Base-by-base conservation (phyloP, 371 early-diverging fungal species). In the Smittium culicis region DNA sequence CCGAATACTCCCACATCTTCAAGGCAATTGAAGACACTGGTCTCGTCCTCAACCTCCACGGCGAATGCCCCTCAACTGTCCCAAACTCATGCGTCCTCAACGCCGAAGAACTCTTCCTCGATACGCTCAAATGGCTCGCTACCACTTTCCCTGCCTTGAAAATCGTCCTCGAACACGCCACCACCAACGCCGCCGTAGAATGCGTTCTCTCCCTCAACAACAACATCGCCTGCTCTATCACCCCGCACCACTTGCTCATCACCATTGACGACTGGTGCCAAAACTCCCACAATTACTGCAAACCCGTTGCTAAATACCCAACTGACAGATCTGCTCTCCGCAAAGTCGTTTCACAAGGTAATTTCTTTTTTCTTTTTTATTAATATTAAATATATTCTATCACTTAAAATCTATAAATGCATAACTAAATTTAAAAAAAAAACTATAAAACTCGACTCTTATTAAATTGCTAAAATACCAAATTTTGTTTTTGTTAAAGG, bases 221-320 rank as follows among this genome's bases (percentile, higher is more conserved):
- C 45, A 94, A 91, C 14, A 93, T 98, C 14, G 98, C 84, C 0
- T 93, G 94, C 76, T 89, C 88, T 34, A 93, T 98, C 74, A 98
- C 97, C 1, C 88, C 92, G 0, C 98, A 98, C 77, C 96, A 98
- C 71, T 76, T 98, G 68, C 80, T 86, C 63, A 77, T 98, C 16
- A 82, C 88, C 35, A 90, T 95, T 1, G 96, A 98, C 74, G 96
- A 96, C 78, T 96, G 96, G 96, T 95, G 94, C 28, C 93, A 93
- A 17, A 85, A 92, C 69, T 86, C 89, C 66, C 96, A 96, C 74
- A 86, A 93, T 77, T 98, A 90, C 74, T 98, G 98, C 83, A 98
- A 98, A 77, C 98, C 98, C 32, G 96, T 98, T 24, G 96, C 98
- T 54, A 98, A 98, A 77, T 94, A 76, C 72, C 94, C 94, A 17